Percentiles rank a stretch among this genome's conserved stretches.
phyloP scores from a whole-genome alignment of 2,329 filamentous ascomycete species.

The Chaetomium sp. region DNA sequence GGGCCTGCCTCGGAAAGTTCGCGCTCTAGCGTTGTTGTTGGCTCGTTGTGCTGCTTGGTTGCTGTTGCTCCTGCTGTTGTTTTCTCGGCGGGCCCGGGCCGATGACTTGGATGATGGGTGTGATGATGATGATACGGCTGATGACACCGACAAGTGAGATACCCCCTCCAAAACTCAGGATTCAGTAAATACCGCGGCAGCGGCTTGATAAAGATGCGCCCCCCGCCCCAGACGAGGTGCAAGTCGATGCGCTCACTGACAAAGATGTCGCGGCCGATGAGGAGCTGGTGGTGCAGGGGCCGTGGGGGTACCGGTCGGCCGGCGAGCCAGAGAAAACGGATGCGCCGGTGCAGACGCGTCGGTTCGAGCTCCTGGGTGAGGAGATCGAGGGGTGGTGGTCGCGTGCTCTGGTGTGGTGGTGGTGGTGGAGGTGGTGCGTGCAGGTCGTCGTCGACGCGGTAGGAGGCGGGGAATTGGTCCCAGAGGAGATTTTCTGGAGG shows the following conservation, averaged over 20 bases:
- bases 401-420: too few species aligned
- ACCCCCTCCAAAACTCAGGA: not conserved
- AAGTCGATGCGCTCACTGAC: not conserved
- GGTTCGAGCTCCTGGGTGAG: not conserved
- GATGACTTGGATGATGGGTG: too few species aligned
- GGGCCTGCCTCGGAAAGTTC: not conserved
- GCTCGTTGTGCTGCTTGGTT: not conserved
- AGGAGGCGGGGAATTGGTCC: not conserved
- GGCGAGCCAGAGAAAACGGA: not conserved
- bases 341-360: not conserved
- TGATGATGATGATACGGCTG: too few species aligned
- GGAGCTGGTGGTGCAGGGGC: slow-evolving; percentile 1
- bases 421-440: not conserved
- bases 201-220: not conserved
- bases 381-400: not conserved
- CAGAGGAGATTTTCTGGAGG: not conserved
- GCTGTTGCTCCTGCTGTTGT: not conserved
- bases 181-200: not conserved
- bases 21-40: not conserved
- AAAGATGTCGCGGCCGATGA: not conserved
- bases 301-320: slow-evolving; percentile 18
- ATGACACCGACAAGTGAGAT: not conserved
- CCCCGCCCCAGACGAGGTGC: not conserved
- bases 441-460: not conserved
- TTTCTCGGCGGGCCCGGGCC: too few species aligned